These are phyloP conservation scores for Alternaria gansuensis DNA, from an alignment of 2,329 filamentous ascomycete genomes.

Conservation along the genomic window DNA sequence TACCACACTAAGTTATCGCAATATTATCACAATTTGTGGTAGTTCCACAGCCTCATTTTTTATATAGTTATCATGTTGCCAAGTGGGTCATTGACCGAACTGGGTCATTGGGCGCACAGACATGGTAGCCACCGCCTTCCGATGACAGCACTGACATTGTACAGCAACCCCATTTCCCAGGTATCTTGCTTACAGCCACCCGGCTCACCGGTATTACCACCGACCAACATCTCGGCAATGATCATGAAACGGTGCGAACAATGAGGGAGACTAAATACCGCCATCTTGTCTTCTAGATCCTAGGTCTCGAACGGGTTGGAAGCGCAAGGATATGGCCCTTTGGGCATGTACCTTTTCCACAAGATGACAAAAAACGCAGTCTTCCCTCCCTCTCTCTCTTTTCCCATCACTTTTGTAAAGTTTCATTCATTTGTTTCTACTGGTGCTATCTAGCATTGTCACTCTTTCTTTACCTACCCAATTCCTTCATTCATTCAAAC, in stretches of 20 bases:
- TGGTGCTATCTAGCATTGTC: not conserved
- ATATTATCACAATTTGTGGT: no score
- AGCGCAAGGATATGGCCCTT: not conserved
- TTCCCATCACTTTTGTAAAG: slow-evolving; percentile 3
- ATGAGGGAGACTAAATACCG: slow-evolving; percentile 4
- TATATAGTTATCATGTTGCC: no score
- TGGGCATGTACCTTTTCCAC: not conserved
- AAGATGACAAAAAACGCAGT: slow-evolving; percentile 1
- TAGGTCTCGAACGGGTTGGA: slow-evolving; percentile 8
- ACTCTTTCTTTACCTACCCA: not conserved
- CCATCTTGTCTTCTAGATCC: not conserved
- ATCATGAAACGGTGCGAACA: not conserved
- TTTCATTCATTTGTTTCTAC: slow-evolving; percentile 7
- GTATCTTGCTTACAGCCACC: slow-evolving; percentile 6
- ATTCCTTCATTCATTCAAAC: not conserved
- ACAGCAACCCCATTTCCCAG: not conserved
- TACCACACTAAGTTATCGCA: no score
- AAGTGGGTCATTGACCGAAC: no score
- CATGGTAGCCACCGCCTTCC: slow-evolving; percentile 3
- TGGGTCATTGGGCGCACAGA: no score
- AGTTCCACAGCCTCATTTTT: no score
- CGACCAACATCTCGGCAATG: slow-evolving; percentile 3
- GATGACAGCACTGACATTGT: slow-evolving; percentile 6
- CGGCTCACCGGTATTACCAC: not conserved
- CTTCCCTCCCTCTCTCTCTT: not conserved